These are phyloP conservation scores for Paramecium pentaurelia DNA, from an alignment of 73 alveolate species.

Conservation along the genomic window DNA sequence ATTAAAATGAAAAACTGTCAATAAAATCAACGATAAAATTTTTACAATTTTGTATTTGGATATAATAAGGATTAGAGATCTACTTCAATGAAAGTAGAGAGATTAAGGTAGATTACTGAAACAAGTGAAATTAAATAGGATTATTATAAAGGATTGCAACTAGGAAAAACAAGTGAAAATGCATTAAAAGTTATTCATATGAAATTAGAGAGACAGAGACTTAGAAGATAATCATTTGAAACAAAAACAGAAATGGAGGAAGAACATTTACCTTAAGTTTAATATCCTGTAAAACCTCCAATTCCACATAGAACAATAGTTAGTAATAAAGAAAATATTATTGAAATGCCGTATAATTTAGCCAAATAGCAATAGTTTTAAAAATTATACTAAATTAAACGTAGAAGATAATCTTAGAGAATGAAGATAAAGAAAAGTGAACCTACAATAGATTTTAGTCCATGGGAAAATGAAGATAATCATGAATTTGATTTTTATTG, in stretches of 20 bases:
- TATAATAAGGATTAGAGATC: background rate
- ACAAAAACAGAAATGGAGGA: conserved; percentile 12
- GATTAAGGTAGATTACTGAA: background rate
- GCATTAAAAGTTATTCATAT: conserved; percentile 12
- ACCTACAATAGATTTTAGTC: conserved; percentile 22
- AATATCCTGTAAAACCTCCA: background rate
- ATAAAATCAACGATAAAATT: background rate
- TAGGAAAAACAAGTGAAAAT: background rate
- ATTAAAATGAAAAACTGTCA: conserved; percentile 10
- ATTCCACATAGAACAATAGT: background rate
- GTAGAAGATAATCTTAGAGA: background rate
- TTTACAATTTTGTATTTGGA: conserved; percentile 20
- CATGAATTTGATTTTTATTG: background rate
- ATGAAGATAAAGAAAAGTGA: background rate
- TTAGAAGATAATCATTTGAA: conserved; percentile 17
- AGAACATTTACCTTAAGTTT: background rate
- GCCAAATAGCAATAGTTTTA: background rate
- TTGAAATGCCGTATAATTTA: background rate
- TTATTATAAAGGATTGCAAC: background rate
- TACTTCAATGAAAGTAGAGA: background rate
- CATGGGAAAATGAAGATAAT: conserved; percentile 17
- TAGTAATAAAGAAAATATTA: background rate
- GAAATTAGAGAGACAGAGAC: background rate
- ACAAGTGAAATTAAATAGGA: background rate
- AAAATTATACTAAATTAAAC: background rate